Evolutionary conservation across 208 protist genomes (phyloP).

Genomic region (Lotmaria passim): DNA sequence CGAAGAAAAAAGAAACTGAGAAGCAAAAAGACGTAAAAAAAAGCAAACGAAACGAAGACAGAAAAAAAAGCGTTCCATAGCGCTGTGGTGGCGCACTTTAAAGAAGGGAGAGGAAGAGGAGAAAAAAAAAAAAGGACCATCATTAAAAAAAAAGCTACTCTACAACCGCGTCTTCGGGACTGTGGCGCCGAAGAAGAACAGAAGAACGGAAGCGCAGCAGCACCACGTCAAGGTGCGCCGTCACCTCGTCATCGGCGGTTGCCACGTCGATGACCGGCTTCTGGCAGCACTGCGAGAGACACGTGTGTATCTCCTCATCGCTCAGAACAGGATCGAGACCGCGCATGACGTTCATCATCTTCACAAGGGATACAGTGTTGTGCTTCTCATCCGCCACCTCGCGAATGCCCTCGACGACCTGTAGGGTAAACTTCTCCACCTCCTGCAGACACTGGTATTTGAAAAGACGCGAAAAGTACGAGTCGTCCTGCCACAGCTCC

Average conservation of each 20-base stretch:
- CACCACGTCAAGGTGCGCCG: slow-evolving; percentile 53
- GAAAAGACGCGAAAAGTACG: slow-evolving; percentile 72
- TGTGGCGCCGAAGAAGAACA: slow-evolving; percentile 65
- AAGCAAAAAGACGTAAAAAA: neutral
- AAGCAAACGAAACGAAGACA: neutral
- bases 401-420: slow-evolving; percentile 71
- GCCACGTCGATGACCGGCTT: slow-evolving; percentile 68
- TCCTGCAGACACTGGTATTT: slow-evolving; percentile 72
- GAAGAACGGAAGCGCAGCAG: slow-evolving; percentile 61
- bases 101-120: slow-evolving; percentile 13
- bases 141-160: slow-evolving; percentile 5
- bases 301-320: slow-evolving; percentile 47
- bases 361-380: slow-evolving; percentile 50
- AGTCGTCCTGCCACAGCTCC: slow-evolving; percentile 34
- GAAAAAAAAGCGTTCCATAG: neutral
- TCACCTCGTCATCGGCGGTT: slow-evolving; percentile 43
- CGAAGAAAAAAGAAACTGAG: neutral
- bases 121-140: slow-evolving; percentile 25
- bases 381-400: slow-evolving; percentile 41
- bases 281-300: slow-evolving; percentile 66
- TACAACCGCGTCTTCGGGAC: slow-evolving; percentile 35
- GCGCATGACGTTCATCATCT: slow-evolving; percentile 47
- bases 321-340: slow-evolving; percentile 50
- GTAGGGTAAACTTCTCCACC: slow-evolving; percentile 80
- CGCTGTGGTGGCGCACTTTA: neutral